These are phyloP conservation scores for Apiospora hydei DNA, from an alignment of 2,329 filamentous ascomycete genomes.

Conservation along the genomic window DNA sequence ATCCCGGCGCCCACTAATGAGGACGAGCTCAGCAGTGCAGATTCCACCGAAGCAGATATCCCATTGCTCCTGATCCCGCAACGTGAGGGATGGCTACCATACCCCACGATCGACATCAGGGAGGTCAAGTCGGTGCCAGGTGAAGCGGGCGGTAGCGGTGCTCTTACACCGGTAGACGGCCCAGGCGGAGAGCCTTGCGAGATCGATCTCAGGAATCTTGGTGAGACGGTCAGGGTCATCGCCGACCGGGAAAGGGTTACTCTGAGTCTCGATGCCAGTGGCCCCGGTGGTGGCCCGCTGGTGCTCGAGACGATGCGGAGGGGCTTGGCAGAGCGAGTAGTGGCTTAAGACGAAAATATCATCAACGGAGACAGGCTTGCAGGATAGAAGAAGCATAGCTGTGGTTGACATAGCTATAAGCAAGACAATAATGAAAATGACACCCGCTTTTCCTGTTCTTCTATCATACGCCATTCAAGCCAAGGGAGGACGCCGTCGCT, in stretches of 20 bases:
- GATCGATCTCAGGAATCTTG: constrained; percentile 80
- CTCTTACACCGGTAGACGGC: constrained; percentile 27
- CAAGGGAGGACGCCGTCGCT: not conserved
- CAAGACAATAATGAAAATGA: not conserved
- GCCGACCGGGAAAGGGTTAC: constrained; percentile 76
- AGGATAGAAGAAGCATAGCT: too few species aligned
- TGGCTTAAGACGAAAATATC: not conserved
- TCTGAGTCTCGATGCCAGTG: constrained; percentile 73
- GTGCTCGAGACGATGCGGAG: constrained; percentile 57
- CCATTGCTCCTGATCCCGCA: constrained; percentile 82
- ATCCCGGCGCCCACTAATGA: constrained; percentile 51
- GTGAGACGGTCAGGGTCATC: constrained; percentile 78
- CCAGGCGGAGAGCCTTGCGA: constrained; percentile 65
- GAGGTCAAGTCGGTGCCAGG: constrained; percentile 53
- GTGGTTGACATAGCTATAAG: not conserved
- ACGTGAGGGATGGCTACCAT: constrained; percentile 76
- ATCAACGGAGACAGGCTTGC: not conserved
- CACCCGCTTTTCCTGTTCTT: not conserved
- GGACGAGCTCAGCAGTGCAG: constrained; percentile 46
- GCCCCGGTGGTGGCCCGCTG: constrained; percentile 69
- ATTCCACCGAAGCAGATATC: constrained; percentile 63
- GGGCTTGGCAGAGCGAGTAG: constrained; percentile 26
- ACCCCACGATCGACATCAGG: constrained; percentile 81
- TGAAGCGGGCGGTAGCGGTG: constrained; percentile 29
- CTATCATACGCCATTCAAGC: not conserved